phyloP scores from a whole-genome alignment of 257 asterid genomes.

The Scutellaria barbata region DNA sequence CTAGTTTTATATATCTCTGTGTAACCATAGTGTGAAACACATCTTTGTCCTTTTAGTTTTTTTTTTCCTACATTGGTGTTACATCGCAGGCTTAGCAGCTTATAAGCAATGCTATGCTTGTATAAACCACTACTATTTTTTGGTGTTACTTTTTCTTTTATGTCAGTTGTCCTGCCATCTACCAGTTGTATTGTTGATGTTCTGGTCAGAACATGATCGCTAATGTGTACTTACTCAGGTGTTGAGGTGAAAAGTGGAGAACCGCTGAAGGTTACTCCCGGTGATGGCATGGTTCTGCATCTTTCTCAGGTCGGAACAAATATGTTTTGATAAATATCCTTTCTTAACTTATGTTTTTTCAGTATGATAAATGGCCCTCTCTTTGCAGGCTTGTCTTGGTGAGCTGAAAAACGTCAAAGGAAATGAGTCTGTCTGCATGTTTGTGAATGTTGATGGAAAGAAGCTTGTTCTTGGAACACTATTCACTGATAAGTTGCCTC shows the following conservation, averaged over 20 bases:
- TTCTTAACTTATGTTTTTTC: not conserved
- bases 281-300: slow-evolving; percentile 65
- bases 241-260: slow-evolving; percentile 73
- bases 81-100: no score
- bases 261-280: slow-evolving; percentile 55
- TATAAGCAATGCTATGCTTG: not conserved
- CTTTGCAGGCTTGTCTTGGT: slow-evolving; percentile 72
- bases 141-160: not conserved
- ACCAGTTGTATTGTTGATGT: no score
- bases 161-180: not conserved
- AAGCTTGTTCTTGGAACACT: slow-evolving; percentile 85
- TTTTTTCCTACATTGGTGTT: no score
- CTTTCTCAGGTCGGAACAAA: slow-evolving; percentile 69
- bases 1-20: no score
- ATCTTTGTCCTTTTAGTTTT: no score
- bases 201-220: not conserved
- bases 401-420: slow-evolving; percentile 70
- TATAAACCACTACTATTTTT: not conserved
- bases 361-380: not conserved
- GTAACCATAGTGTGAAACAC: no score
- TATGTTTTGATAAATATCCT: not conserved
- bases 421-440: slow-evolving; percentile 54
- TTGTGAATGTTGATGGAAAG: slow-evolving; percentile 59
- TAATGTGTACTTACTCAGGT: slow-evolving; percentile 43
- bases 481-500: slow-evolving; percentile 74